A percentile compares a stretch with the other conserved stretches of the same genome.
Evolutionary conservation across 73 alveolate genomes (phyloP).

Genomic region (Tetrahymena malaccensis): DNA sequence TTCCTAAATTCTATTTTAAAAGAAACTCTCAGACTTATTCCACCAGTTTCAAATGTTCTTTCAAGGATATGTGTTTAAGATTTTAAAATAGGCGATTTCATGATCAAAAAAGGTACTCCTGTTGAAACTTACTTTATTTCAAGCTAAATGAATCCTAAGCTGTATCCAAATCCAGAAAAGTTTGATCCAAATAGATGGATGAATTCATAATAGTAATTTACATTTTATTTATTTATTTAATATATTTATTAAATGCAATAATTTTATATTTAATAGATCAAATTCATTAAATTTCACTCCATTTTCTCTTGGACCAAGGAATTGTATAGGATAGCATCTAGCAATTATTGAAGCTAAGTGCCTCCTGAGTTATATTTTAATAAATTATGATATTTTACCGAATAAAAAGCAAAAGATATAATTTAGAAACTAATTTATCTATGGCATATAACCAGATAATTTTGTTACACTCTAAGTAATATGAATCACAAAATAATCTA

Average conservation of each 20-base stretch:
- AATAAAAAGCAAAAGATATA: not conserved
- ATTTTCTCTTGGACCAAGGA: slow-evolving; percentile 15
- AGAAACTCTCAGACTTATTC: not conserved
- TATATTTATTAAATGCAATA: too few relatives aligned
- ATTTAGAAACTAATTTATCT: not conserved
- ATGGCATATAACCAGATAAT: not conserved
- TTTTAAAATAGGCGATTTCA: slow-evolving; percentile 6
- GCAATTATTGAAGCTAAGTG: slow-evolving; percentile 16
- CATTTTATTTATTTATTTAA: not conserved
- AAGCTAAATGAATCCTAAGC: not conserved
- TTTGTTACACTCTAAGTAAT: not conserved
- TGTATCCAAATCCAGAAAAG: slow-evolving; percentile 11
- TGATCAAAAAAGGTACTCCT: not conserved
- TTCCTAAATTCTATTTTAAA: not conserved
- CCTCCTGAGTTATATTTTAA: slow-evolving; percentile 2
- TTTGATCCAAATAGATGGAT: slow-evolving; percentile 40
- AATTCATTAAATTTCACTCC: not conserved
- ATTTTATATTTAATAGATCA: not conserved
- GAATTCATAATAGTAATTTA: not conserved
- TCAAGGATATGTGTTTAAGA: not conserved
- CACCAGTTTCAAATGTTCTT: not conserved
- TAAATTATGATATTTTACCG: not conserved
- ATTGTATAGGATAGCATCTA: slow-evolving; percentile 25
- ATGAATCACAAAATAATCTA: too few relatives aligned
- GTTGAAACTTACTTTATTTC: not conserved